These are phyloP conservation scores for Priceomyces carsonii DNA, from an alignment of 805 yeast genomes.

Conservation along the genomic window DNA sequence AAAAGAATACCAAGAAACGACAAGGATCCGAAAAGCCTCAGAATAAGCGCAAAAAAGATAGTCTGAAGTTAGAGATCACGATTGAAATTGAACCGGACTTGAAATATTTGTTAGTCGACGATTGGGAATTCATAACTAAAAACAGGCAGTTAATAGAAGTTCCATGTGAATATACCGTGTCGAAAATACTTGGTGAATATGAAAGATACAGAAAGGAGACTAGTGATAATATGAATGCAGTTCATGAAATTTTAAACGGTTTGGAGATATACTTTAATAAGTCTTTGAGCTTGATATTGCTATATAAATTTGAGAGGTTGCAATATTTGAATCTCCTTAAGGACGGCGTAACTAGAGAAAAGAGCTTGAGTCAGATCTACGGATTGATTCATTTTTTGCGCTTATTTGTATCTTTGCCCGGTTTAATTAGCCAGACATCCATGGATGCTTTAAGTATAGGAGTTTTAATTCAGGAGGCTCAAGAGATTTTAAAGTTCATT, in stretches of 20 bases:
- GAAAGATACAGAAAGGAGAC: conserved; percentile 23
- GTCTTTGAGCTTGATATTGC: conserved; percentile 63
- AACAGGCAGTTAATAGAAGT: conserved; percentile 68
- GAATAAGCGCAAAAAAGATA: conserved; percentile 6
- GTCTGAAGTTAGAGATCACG: conserved; percentile 43
- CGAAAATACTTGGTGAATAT: conserved; percentile 56
- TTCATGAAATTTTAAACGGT: conserved; percentile 72
- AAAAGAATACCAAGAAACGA: conserved; percentile 2
- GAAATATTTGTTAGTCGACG: conserved; percentile 77
- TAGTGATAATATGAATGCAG: conserved; percentile 19
- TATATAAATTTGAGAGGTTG: conserved; percentile 76
- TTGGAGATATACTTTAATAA: conserved; percentile 72
- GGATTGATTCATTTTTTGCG: conserved; percentile 84
- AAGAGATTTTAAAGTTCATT: conserved; percentile 54
- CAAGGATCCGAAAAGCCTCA: conserved; percentile 4
- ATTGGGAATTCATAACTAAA: conserved; percentile 90
- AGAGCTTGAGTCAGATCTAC: conserved; percentile 50
- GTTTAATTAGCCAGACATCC: conserved; percentile 71
- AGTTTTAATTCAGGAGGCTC: conserved; percentile 55
- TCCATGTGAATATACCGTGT: conserved; percentile 60
- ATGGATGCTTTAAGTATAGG: conserved; percentile 77
- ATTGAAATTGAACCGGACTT: conserved; percentile 63
- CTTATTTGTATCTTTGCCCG: conserved; percentile 77
- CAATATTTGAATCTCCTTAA: conserved; percentile 60
- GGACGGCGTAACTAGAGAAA: conserved; percentile 31